Evolutionary conservation across 169 alveolate genomes (phyloP), one percentile per base, ranked within the genome.

Genomic region (Plasmodium ovale): DNA sequence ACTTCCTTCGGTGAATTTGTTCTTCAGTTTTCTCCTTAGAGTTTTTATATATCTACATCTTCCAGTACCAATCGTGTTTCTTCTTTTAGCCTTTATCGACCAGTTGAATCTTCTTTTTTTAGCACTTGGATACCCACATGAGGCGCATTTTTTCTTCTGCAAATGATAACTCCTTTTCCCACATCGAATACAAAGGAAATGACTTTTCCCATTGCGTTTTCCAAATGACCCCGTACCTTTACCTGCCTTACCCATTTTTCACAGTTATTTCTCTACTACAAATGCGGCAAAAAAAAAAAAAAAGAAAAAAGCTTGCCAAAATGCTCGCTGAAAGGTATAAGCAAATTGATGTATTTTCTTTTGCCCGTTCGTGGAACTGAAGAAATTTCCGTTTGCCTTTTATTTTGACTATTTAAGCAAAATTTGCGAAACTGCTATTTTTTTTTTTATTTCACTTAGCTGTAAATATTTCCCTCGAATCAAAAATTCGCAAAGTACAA

Each of bases 181-280:
- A 92, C 99, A 98, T 85, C 99, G 96, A 89, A 98, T 95, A 96
- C 99, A 98, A 88, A 96, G 95, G 72, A 97, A 96, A 94, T 98
- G 99, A 85, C 99, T 97, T 92, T 97, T 97, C 88, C 98, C 96
- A 95, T 98, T 97, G 92, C 98, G 97, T 88, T 96, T 96, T 93
- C 99, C 99, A 93, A 96, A 96, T 62, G 99, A 95, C 35, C 99
- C 98, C 68, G 99, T 98, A 54, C 99, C 99, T 94, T 98, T 98
- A 33, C 98, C 98, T 87, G 96, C 96, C 84, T 96, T 95, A 94
- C 98, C 98, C 98, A 96, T 95, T 64, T 65, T 82, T n/a, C n/a
- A n/a, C n/a, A n/a, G n/a, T n/a, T n/a, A n/a, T n/a, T n/a, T n/a
- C n/a, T n/a, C n/a, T n/a, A n/a, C n/a, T n/a, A n/a, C n/a, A n/a